Evolutionary conservation across 164 flowering plant genomes (phyloP).

Genomic region (Magnolia officinalis): DNA sequence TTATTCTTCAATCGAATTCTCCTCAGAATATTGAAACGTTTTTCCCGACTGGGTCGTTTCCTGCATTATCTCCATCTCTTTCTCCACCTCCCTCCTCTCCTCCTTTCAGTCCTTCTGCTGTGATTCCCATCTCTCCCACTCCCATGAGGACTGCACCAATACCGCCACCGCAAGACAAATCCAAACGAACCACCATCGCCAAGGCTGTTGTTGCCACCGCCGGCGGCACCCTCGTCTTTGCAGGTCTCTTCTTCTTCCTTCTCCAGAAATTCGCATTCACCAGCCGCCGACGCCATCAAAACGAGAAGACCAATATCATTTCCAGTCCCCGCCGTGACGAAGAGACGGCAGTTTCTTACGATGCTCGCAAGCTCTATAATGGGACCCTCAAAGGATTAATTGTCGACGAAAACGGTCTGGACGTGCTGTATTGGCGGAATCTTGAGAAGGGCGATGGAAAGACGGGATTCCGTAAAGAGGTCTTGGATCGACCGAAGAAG

Average conservation of each 20-base stretch:
- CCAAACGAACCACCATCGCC: slow-evolving; percentile 18
- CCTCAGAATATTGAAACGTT: slow-evolving; percentile 52
- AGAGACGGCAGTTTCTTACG: slow-evolving; percentile 5
- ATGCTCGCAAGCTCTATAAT: slow-evolving; percentile 29
- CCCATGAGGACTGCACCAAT: background rate
- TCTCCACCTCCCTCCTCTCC: slow-evolving; percentile 4
- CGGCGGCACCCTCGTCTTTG: slow-evolving; percentile 50
- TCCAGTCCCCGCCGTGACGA: slow-evolving; percentile 8
- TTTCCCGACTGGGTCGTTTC: slow-evolving; percentile 11
- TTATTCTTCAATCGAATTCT: slow-evolving; percentile 19
- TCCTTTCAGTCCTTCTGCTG: background rate
- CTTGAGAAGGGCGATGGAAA: slow-evolving; percentile 29
- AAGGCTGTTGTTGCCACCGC: slow-evolving; percentile 67
- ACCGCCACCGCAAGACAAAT: slow-evolving; percentile 1
- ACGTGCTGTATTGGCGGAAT: slow-evolving; percentile 80
- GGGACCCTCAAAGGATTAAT: slow-evolving; percentile 62
- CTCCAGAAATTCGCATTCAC: slow-evolving; percentile 18
- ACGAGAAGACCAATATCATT: background rate
- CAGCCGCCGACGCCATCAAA: slow-evolving; percentile 5
- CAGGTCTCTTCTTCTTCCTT: slow-evolving; percentile 52
- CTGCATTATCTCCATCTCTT: slow-evolving; percentile 6
- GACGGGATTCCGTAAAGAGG: slow-evolving; percentile 28
- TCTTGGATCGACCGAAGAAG: background rate
- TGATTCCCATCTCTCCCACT: slow-evolving; percentile 6
- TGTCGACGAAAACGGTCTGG: slow-evolving; percentile 87